phyloP scores from a whole-genome alignment of 2,329 filamentous ascomycete species.

The Penicillium sp. region DNA sequence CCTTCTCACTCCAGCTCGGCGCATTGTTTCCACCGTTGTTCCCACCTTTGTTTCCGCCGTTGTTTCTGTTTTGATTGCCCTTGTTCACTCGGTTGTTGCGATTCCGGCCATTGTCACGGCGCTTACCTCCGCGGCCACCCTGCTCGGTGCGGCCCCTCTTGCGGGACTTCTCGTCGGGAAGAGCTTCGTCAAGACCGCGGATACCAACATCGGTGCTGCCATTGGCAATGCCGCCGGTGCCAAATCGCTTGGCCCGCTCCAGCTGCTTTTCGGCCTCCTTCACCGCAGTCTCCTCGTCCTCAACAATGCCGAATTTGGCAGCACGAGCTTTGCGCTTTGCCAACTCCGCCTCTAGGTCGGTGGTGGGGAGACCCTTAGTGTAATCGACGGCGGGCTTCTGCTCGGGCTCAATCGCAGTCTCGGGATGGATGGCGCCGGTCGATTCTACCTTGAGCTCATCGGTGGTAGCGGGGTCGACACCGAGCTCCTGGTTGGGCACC shows the following conservation, averaged over 20 bases:
- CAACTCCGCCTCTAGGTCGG: constrained; percentile 44
- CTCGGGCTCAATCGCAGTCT: constrained; percentile 20
- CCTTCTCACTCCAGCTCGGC: constrained; percentile 37
- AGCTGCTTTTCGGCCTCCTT: constrained; percentile 43
- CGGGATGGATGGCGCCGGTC: constrained; percentile 13
- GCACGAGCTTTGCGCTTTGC: constrained; percentile 47
- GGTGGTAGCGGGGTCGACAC: constrained; percentile 36
- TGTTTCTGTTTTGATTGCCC: constrained; percentile 20
- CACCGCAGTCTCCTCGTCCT: constrained; percentile 35
- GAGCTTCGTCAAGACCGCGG: constrained; percentile 44
- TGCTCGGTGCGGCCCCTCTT: constrained; percentile 41
- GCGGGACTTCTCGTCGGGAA: constrained; percentile 39
- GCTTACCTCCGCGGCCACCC: constrained; percentile 40
- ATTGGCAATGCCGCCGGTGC: constrained; percentile 25
- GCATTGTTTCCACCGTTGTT: constrained; percentile 12
- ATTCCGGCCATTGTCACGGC: constrained; percentile 35
- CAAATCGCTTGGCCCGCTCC: constrained; percentile 47
- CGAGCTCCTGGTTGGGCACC: constrained; percentile 39
- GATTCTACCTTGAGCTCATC: constrained; percentile 37
- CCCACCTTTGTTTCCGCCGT: constrained; percentile 14
- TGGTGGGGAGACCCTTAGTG: constrained; percentile 40
- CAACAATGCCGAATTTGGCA: constrained; percentile 46
- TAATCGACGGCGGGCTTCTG: constrained; percentile 38
- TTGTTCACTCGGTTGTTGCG: constrained; percentile 26
- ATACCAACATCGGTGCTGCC: constrained; percentile 23